Conservation (phyloP, 352 stramenopile genomes). For the Pythium phragmitis region DNA sequence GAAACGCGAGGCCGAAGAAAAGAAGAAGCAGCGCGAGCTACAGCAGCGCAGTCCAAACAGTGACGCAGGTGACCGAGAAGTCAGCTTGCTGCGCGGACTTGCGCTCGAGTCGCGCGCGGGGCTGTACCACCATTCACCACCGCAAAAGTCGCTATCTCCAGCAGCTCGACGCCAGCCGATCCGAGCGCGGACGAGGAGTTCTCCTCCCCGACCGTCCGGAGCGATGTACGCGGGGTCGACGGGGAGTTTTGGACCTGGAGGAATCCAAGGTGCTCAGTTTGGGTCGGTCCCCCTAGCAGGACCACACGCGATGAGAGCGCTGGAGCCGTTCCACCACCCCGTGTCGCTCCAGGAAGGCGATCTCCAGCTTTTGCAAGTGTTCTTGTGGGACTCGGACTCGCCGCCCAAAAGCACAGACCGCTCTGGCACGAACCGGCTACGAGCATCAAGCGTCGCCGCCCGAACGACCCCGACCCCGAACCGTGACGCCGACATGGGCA, state of each 20-base stretch:
- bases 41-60: constrained; percentile 10
- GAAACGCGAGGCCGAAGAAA: constrained; percentile 18
- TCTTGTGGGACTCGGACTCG: constrained; percentile 17
- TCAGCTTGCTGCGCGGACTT: constrained; percentile 1
- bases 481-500: not conserved
- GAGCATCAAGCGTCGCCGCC: too few species aligned
- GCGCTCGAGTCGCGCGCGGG: constrained; percentile 3
- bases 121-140: constrained; percentile 11
- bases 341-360: constrained; percentile 24
- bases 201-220: constrained; percentile 9
- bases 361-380: constrained; percentile 24
- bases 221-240: not conserved
- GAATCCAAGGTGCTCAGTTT: not conserved
- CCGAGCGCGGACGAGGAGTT: constrained; percentile 14
- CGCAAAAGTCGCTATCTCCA: constrained; percentile 1
- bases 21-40: constrained; percentile 37
- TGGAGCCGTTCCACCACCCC: constrained; percentile 26
- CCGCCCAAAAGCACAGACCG: constrained; percentile 4
- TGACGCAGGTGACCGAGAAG: not conserved
- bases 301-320: not conserved
- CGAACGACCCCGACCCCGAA: too few species aligned
- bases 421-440: not conserved
- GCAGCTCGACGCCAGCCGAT: not conserved
- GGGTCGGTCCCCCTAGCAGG: not conserved
- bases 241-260: not conserved